phyloP scores from a whole-genome alignment of 768 basidiomycete species.

The Podaxis rugospora region DNA sequence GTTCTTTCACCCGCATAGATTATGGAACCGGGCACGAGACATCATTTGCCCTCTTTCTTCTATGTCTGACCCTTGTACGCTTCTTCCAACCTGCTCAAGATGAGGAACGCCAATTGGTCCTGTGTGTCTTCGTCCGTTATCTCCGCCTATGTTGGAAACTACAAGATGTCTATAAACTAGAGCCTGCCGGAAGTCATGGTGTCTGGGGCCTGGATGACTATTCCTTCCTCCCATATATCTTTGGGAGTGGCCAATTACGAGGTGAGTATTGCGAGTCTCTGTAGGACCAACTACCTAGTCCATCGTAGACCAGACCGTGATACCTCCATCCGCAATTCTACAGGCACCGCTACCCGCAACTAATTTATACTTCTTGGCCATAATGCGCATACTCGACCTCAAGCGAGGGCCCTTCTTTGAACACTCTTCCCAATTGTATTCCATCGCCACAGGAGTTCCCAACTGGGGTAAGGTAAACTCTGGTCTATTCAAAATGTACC shows the following conservation, averaged over 20 bases:
- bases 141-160: constrained; percentile 78
- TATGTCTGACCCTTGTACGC: constrained; percentile 65
- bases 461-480: constrained; percentile 88
- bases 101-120: constrained; percentile 57
- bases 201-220: constrained; percentile 98
- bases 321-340: constrained; percentile 64
- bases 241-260: constrained; percentile 87
- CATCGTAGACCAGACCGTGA: constrained; percentile 52
- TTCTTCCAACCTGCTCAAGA: constrained; percentile 53
- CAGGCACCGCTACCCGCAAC: constrained; percentile 51
- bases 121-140: constrained; percentile 75
- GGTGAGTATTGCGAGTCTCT: constrained; percentile 34
- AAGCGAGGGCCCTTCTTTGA: constrained; percentile 89
- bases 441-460: constrained; percentile 85
- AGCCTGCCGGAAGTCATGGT: constrained; percentile 96
- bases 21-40: constrained; percentile 97
- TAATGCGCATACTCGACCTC: constrained; percentile 74
- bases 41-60: constrained; percentile 76
- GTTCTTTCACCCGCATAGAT: constrained; percentile 87
- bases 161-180: constrained; percentile 85
- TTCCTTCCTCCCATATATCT: constrained; percentile 82
- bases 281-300: constrained; percentile 8
- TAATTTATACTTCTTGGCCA: constrained; percentile 80
- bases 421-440: constrained; percentile 85
- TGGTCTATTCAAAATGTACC: constrained; percentile 95